phyloP scores from a whole-genome alignment of 2,329 filamentous ascomycete species.

The Stachybotrys elegans region DNA sequence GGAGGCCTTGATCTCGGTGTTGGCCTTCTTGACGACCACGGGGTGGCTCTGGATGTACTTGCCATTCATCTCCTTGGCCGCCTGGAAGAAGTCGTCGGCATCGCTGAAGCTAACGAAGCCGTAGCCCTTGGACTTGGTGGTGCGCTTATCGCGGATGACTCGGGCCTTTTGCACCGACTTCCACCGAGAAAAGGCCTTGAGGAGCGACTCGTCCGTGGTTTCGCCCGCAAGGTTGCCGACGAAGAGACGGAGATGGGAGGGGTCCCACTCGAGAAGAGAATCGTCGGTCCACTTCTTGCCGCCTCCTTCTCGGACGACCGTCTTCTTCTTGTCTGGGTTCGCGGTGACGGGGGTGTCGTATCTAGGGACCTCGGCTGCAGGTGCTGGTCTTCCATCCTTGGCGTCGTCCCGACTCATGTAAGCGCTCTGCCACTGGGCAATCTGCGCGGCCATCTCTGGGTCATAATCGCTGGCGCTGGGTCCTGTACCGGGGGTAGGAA shows the following conservation, averaged over 20 bases:
- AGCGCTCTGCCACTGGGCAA: conserved; percentile 91
- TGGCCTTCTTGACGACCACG: conserved; percentile 79
- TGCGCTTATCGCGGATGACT: conserved; percentile 91
- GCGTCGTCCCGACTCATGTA: conserved; percentile 46
- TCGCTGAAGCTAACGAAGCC: conserved; percentile 96
- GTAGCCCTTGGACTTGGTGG: conserved; percentile 92
- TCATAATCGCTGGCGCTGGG: conserved; percentile 47
- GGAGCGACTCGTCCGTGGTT: conserved; percentile 90
- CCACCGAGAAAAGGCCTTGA: conserved; percentile 91
- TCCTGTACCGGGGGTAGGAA: conserved; percentile 53
- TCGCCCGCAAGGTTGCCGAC: conserved; percentile 96
- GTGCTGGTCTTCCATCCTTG: conserved; percentile 24
- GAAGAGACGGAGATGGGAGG: conserved; percentile 87
- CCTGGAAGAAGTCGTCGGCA: conserved; percentile 93
- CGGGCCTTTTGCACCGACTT: conserved; percentile 85
- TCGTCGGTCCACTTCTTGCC: conserved; percentile 91
- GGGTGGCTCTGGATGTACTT: conserved; percentile 99
- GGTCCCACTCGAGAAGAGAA: conserved; percentile 90
- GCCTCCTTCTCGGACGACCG: conserved; percentile 81
- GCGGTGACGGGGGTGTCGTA: conserved; percentile 37
- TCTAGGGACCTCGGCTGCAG: conserved; percentile 22
- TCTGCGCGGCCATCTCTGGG: conserved; percentile 82
- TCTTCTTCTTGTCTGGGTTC: conserved; percentile 66
- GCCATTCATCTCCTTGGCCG: conserved; percentile 96
- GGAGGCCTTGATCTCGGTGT: conserved; percentile 81